These are phyloP conservation scores for Candida tunisiensis DNA, from an alignment of 1,139 yeast genomes.

Conservation along the genomic window DNA sequence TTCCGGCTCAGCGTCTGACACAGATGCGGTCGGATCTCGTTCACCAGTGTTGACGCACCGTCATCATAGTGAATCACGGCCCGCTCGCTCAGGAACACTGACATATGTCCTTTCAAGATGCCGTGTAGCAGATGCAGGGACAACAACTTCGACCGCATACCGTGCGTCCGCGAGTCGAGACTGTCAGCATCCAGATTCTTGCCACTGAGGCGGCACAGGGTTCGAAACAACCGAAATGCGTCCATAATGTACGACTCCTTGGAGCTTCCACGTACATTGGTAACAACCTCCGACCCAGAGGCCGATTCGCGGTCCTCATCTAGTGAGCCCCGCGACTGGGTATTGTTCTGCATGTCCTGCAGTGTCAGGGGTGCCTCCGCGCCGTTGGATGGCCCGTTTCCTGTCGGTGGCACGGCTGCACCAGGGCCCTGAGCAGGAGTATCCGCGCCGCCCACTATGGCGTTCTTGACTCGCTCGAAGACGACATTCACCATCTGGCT, in stretches of 20 bases:
- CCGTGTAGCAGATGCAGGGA: slow-evolving; percentile 82
- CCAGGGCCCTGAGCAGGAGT: background rate
- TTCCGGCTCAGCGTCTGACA: slow-evolving; percentile 76
- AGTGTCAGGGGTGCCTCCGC: background rate
- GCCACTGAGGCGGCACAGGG: slow-evolving; percentile 85
- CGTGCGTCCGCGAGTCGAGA: slow-evolving; percentile 77
- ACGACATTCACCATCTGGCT: slow-evolving; percentile 81
- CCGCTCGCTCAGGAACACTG: slow-evolving; percentile 47
- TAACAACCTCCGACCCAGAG: too few relatives aligned
- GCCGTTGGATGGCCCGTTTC: background rate
- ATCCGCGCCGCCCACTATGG: slow-evolving; percentile 1
- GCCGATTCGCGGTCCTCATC: too few relatives aligned
- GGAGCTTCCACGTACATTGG: too few relatives aligned
- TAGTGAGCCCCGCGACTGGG: background rate
- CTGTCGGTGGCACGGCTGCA: slow-evolving; percentile 1
- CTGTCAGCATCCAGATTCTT: slow-evolving; percentile 57
- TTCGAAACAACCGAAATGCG: slow-evolving; percentile 82
- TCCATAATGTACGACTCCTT: too few relatives aligned
- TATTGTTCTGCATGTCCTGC: background rate
- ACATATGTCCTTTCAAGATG: slow-evolving; percentile 71
- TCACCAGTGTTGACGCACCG: slow-evolving; percentile 21
- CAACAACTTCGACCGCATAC: slow-evolving; percentile 77
- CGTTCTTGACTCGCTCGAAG: slow-evolving; percentile 49
- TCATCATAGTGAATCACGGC: slow-evolving; percentile 18
- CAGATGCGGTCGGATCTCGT: slow-evolving; percentile 2